phyloP scores from a whole-genome alignment of 1,284 basidiomycete genomes.

The Fereydounia khargensis region DNA sequence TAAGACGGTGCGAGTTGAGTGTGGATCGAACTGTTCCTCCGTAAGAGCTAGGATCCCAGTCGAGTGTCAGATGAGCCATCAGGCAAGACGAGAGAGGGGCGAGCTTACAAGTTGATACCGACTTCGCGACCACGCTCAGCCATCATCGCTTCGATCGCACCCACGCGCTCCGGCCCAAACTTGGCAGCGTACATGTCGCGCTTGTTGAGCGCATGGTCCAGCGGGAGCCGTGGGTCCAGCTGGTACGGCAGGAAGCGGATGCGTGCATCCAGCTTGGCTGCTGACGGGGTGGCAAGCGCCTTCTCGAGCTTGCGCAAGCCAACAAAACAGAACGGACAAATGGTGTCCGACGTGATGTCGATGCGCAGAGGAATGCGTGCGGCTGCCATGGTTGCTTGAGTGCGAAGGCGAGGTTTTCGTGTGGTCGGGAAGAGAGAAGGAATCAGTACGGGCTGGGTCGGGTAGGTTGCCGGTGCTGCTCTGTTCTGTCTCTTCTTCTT shows the following conservation, averaged over 20 bases:
- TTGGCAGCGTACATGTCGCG: neutral
- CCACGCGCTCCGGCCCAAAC: conserved; percentile 1
- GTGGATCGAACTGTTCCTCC: conserved; percentile 3
- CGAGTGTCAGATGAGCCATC: too few species aligned
- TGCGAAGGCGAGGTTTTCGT: neutral
- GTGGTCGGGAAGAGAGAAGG: too few species aligned
- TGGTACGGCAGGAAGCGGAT: conserved; percentile 5
- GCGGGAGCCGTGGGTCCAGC: conserved; percentile 3
- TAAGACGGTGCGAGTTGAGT: conserved; percentile 1
- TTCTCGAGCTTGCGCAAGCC: conserved; percentile 3
- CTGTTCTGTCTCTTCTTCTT: too few species aligned
- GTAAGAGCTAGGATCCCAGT: conserved; percentile 3
- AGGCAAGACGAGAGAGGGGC: neutral
- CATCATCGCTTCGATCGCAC: conserved; percentile 3
- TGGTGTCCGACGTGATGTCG: conserved; percentile 1
- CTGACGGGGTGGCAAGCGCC: neutral
- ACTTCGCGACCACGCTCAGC: conserved; percentile 1
- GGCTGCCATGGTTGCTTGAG: neutral
- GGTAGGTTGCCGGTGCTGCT: too few species aligned
- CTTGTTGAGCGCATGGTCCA: conserved; percentile 1
- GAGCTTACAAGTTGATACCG: conserved; percentile 6
- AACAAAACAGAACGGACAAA: conserved; percentile 10
- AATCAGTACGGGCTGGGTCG: too few species aligned
- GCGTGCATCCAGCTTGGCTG: neutral
- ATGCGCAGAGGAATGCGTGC: neutral